Conservation (phyloP, 2,329 filamentous ascomycete species). For the Hypoxylon sp. region DNA sequence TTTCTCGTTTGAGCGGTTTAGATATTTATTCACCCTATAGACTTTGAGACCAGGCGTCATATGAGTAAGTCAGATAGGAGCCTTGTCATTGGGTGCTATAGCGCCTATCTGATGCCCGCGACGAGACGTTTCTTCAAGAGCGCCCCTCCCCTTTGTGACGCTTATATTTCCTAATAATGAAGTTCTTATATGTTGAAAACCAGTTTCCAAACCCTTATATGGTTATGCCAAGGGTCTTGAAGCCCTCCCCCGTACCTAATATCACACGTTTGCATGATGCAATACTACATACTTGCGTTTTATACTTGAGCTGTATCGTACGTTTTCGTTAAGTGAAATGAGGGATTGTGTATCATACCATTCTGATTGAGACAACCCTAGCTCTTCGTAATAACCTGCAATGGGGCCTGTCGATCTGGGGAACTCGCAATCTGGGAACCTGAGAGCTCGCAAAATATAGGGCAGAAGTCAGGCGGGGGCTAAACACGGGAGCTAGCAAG, state of each 20-base stretch:
- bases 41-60: not conserved
- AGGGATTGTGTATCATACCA: not conserved
- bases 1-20: not conserved
- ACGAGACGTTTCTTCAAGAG: no score
- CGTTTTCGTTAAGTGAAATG: not conserved
- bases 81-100: not conserved
- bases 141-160: no score
- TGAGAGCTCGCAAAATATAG: constrained; percentile 14
- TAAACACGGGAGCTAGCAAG: constrained; percentile 33
- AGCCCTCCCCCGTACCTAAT: not conserved
- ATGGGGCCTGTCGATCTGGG: constrained; percentile 23
- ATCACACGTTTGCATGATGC: constrained; percentile 1
- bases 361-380: not conserved
- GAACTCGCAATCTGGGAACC: constrained; percentile 12
- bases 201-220: not conserved
- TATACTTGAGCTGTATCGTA: not conserved
- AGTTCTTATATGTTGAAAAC: not conserved
- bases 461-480: constrained; percentile 22
- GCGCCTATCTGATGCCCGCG: not conserved
- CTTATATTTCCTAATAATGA: not conserved
- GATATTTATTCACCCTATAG: not conserved
- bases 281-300: not conserved
- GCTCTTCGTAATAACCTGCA: constrained; percentile 16
- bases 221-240: not conserved
- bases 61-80: not conserved